Evolutionary conservation across 192 early-diverging fungal genomes (phyloP), one percentile per base, ranked within the genome.

Genomic region (Podila verticillata): DNA sequence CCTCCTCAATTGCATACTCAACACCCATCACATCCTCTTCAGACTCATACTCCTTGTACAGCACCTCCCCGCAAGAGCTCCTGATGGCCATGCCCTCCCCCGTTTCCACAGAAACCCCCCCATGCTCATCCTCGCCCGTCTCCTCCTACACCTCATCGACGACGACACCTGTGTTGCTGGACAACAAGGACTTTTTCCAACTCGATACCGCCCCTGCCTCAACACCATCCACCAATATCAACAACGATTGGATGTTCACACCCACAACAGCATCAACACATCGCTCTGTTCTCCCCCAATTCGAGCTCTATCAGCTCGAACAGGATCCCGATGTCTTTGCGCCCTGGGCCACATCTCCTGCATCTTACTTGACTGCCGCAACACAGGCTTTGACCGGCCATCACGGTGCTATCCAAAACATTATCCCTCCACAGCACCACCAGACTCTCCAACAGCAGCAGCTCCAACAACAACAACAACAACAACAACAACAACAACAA

Each of bases 301-400:
- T 58, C 8, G 74, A 69, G 9, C 30, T 77, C 32, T 77, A 70
- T 17, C 67, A 32, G 49, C 34, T 56, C 32, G 54, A 63, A 0
- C 74, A 77, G 32, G 47, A 77, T 26, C 31, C 66, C 13, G 60
- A 77, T 47, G 36, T 65, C 66, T 70, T 77, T 13, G 57, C 68
- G 6, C 61, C 62, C 29, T 70, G 66, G 61, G 28, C 62, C 3
- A 49, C 66, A 3, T 49, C 61, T 7, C 61, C 74, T 5, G 12
- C 60, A 13, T 65, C 74, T 1, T 77, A 65, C 54, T 56, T 77
- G 22, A 77, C 74, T 5, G 66, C 74, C 19, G 62, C 74, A n/a
- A 69, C 66, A 12, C 74, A 75, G 28, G 62, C 62, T 7, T 39
- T 65, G 26, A 65, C 61, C 10, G 67, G 62, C 10, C 35, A 65